A percentile compares a stretch with the other conserved stretches of the same genome.
Conservation (phyloP, 1,284 basidiomycete species). For the Trichosporon coremiiforme region DNA sequence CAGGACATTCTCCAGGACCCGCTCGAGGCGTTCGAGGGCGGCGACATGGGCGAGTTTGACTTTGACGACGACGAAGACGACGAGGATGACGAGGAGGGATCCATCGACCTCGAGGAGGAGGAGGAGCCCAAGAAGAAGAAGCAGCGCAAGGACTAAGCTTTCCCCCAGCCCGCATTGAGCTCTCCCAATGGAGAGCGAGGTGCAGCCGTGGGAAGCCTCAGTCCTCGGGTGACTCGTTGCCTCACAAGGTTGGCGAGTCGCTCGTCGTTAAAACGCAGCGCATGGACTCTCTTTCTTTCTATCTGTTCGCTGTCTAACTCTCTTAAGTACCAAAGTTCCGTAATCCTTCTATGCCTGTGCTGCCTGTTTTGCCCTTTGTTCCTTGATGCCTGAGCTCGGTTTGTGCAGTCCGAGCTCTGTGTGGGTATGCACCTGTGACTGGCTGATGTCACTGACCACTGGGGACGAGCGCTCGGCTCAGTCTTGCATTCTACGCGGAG, state of each 20-base stretch:
- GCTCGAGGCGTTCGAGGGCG: conserved; percentile 47
- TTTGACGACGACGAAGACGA: conserved; percentile 48
- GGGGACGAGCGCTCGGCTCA: background rate
- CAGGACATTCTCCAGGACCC: conserved; percentile 47
- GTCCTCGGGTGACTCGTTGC: background rate
- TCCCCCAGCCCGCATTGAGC: no score
- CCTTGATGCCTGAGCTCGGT: background rate
- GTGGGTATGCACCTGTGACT: background rate
- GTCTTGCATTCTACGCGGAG: background rate
- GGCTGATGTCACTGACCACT: background rate
- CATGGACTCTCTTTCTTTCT: background rate
- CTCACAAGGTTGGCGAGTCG: background rate
- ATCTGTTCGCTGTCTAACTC: background rate
- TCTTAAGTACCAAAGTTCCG: background rate
- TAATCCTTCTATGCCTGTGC: conserved; percentile 13
- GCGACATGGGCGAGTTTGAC: conserved; percentile 36
- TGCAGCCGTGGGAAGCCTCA: no score
- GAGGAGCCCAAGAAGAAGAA: conserved; percentile 35
- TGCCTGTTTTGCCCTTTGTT: background rate
- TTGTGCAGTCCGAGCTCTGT: background rate
- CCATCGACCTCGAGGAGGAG: conserved; percentile 54
- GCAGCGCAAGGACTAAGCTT: conserved; percentile 19
- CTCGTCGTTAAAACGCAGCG: background rate
- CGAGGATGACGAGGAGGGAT: conserved; percentile 45
- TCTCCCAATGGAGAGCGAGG: no score